phyloP scores from a whole-genome alignment of 176 grass and related monocot genomes.

The Oryza punctata region DNA sequence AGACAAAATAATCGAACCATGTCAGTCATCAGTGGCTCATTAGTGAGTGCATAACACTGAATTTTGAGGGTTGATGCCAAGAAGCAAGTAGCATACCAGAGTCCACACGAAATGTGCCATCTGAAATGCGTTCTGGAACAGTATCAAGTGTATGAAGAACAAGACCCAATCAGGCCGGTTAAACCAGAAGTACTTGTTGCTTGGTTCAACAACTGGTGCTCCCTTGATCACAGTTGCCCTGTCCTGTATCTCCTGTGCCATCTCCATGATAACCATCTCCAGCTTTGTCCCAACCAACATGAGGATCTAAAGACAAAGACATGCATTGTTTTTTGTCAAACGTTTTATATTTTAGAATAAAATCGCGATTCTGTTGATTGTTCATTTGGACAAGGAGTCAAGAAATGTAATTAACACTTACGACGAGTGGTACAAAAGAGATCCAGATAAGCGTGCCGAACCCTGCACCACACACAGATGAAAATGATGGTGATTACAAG shows the following conservation, averaged over 20 bases:
- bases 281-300: constrained; percentile 73
- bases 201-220: constrained; percentile 69
- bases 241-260: constrained; percentile 79
- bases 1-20: not conserved
- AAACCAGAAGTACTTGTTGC: constrained; percentile 89
- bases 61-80: not conserved
- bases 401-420: constrained; percentile 28
- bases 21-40: not conserved
- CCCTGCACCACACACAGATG: constrained; percentile 33
- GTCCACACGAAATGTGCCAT: constrained; percentile 89
- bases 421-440: constrained; percentile 54
- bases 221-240: constrained; percentile 68
- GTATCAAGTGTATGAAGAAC: constrained; percentile 77
- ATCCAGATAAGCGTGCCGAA: constrained; percentile 46
- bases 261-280: constrained; percentile 85
- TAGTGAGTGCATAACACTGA: not conserved
- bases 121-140: constrained; percentile 96
- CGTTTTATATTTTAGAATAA: not conserved
- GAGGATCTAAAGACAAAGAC: constrained; percentile 56
- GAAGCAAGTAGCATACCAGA: constrained; percentile 38
- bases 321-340: not conserved
- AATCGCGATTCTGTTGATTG: not conserved
- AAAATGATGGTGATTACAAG: constrained; percentile 13
- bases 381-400: not conserved
- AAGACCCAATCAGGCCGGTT: constrained; percentile 71